These are phyloP conservation scores for Pseudofabraea citricarpa DNA, from an alignment of 2,329 filamentous ascomycete genomes.

Conservation along the genomic window DNA sequence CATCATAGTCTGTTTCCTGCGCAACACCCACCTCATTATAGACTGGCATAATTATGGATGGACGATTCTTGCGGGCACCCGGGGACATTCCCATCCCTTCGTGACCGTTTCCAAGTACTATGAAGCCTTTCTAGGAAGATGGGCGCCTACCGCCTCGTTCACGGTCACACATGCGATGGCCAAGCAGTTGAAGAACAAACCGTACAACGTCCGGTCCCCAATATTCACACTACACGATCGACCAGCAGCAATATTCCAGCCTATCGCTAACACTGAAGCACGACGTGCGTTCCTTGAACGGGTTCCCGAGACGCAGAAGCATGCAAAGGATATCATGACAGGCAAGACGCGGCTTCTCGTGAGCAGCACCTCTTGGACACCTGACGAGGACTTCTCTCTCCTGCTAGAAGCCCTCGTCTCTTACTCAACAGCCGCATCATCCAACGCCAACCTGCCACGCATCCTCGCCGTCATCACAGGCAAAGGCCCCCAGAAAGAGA, in stretches of 20 bases:
- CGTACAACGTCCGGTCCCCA: conserved; percentile 60
- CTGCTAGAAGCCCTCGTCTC: conserved; percentile 75
- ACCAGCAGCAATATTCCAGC: conserved; percentile 77
- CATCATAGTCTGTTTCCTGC: conserved; percentile 65
- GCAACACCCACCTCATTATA: conserved; percentile 78
- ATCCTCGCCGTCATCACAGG: conserved; percentile 92
- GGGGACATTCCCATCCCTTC: conserved; percentile 61
- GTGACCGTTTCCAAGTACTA: conserved; percentile 73
- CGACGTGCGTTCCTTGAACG: conserved; percentile 58
- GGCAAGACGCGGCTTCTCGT: conserved; percentile 68
- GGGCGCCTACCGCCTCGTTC: conserved; percentile 68
- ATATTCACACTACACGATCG: conserved; percentile 79
- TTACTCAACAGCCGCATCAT: conserved; percentile 56
- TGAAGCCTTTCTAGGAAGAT: conserved; percentile 66
- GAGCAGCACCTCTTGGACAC: conserved; percentile 94
- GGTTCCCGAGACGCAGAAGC: conserved; percentile 58
- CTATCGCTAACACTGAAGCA: conserved; percentile 42
- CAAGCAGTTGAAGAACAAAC: conserved; percentile 56
- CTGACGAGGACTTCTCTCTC: conserved; percentile 90
- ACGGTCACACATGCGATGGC: conserved; percentile 90
- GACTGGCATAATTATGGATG: conserved; percentile 99
- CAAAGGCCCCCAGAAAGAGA: conserved; percentile 77
- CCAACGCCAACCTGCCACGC: conserved; percentile 39
- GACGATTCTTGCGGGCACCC: conserved; percentile 72
- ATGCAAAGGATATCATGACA: conserved; percentile 53